These are phyloP conservation scores for Camelina hispida DNA, from an alignment of 345 rosid species.

Conservation along the genomic window DNA sequence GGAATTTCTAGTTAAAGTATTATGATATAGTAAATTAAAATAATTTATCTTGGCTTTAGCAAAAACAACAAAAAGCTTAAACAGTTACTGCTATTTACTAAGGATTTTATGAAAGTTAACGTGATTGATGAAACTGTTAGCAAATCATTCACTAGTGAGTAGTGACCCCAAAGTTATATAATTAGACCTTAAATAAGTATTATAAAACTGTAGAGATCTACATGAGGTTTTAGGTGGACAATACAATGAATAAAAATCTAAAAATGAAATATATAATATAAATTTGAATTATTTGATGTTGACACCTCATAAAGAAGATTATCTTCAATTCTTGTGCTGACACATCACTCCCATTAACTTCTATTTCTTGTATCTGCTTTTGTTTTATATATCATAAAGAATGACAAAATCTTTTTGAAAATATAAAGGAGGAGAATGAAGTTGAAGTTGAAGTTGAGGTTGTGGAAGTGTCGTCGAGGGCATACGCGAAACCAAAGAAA, in stretches of 20 bases:
- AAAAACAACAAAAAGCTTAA: too few relatives aligned
- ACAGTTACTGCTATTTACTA: too few relatives aligned
- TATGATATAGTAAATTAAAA: too few relatives aligned
- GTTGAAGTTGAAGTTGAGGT: slow-evolving; percentile 23
- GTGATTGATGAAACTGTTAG: too few relatives aligned
- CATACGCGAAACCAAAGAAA: slow-evolving; percentile 8
- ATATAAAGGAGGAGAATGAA: not conserved
- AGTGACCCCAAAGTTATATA: too few relatives aligned
- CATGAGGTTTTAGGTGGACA: not conserved
- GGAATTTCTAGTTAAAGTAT: too few relatives aligned
- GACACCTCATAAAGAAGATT: slow-evolving; percentile 12
- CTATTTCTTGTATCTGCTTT: not conserved
- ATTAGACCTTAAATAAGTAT: not conserved
- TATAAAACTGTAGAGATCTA: not conserved
- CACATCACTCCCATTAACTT: slow-evolving; percentile 23
- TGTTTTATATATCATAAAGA: not conserved
- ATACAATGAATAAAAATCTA: not conserved
- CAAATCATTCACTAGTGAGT: too few relatives aligned
- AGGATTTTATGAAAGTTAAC: too few relatives aligned
- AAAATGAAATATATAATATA: not conserved
- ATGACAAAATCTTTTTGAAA: not conserved
- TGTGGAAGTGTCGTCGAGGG: slow-evolving; percentile 41
- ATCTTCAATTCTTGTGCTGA: slow-evolving; percentile 20
- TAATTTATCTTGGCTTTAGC: too few relatives aligned
- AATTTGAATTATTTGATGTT: not conserved